Percentiles rank a stretch among this genome's conserved stretches.
phyloP scores from a whole-genome alignment of 2,329 filamentous ascomycete species.

The Nannizziopsis barbatae region DNA sequence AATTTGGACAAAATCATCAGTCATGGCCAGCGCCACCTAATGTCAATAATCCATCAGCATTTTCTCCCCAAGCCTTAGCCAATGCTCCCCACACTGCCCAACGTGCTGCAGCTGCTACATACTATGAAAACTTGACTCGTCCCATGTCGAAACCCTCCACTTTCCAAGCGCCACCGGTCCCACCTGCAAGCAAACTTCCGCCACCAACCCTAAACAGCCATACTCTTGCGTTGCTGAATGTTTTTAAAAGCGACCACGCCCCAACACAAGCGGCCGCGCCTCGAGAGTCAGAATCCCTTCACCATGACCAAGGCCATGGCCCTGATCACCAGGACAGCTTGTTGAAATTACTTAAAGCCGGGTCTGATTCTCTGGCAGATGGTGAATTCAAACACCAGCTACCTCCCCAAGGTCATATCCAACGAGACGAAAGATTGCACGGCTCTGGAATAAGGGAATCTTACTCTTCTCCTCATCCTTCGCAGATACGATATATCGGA shows the following conservation, averaged over 20 bases:
- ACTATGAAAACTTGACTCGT: not conserved
- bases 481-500: not conserved
- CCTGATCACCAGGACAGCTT: constrained; percentile 32
- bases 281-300: constrained; percentile 16
- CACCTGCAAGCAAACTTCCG: constrained; percentile 48
- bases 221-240: constrained; percentile 46
- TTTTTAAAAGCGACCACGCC: constrained; percentile 40
- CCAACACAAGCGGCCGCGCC: constrained; percentile 21
- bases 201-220: constrained; percentile 49
- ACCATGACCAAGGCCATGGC: constrained; percentile 16
- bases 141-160: not conserved
- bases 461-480: not conserved
- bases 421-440: not conserved
- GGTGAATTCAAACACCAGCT: constrained; percentile 35
- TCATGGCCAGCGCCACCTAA: not conserved
- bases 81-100: not conserved
- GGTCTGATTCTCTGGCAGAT: not conserved
- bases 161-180: constrained; percentile 35
- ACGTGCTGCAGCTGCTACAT: not conserved
- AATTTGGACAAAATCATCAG: not conserved
- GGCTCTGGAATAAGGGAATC: not conserved
- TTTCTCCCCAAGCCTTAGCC: not conserved
- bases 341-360: constrained; percentile 22
- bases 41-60: not conserved
- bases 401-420: not conserved